Evolutionary conservation across 2,329 filamentous ascomycete species (phyloP), one percentile per base, ranked within the genome.

Genomic region (Calonectria hawksworthii): DNA sequence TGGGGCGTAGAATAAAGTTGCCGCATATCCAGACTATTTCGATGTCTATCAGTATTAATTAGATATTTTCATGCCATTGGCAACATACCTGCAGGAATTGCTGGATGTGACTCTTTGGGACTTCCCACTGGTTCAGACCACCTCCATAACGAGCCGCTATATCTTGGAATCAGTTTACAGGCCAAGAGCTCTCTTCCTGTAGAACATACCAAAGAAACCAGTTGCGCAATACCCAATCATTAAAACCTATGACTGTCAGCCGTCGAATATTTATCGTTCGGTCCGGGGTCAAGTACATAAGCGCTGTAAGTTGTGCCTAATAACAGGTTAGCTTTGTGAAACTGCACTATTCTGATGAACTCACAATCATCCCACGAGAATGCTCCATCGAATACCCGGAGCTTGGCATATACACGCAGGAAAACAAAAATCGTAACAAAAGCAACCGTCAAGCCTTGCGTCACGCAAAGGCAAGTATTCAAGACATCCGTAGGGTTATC

Each of bases 1-100:
- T 21, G 86, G 86, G 0, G 85, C 85, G 76, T 88, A 88, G 76
- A 88, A 84, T 68, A 88, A 83, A 26, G 86, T 87, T 7, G 85
- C 86, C 13, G 85, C 85, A 68, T 88, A 88, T 59, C 84, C 81
- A 16, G 82, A 83, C 85, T 87, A 38, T 34, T 34, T 32, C 7
- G 18, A 1, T 1, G n/a, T 21, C 0, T 21, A 41, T 75, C 44
- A 75, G 74, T 36, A 21, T 13, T 8, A 21, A 3, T 21, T 32
- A 1, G 2, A 1, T 9, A 1, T 26, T 2, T 0, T 2, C n/a
- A n/a, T 6, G 3, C 3, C 7, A 21, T 18, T 1, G 8, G 9
- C 21, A 36, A 51, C 71, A 47, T 69, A 86, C 86, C 77, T 86
- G 83, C n/a, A 82, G 78, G 68, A 85, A 88, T 3, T 78, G 74